Evolutionary conservation across 495 filamentous ascomycete genomes (phyloP), one percentile per base, ranked within the genome.

Genomic region (Hypoxylon intermedium): DNA sequence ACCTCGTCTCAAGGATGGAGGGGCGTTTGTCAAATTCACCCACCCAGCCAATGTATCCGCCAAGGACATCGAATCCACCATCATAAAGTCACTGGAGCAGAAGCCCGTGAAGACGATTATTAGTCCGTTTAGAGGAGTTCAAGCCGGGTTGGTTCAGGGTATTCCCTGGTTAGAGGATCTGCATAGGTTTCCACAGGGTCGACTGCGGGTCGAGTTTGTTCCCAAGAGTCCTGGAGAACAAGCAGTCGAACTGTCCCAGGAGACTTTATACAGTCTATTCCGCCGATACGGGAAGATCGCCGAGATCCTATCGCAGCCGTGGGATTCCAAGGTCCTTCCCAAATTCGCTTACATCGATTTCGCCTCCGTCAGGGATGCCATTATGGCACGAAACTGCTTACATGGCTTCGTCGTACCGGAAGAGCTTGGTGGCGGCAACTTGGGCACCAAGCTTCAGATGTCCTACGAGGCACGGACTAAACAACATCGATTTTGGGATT

Each of bases 111-210:
- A 83, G 58, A 93, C 93, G 23, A 93, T 92, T 87, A 96, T 92
- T 76, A 93, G 87, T 57, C 93, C 93, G 0, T 87, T 95, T 44
- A 80, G 83, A n/a, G 73, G 78, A 16, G 87, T 93, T 49, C 83
- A 81, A 28, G 82, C 85, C 4, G 83, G 83, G 36, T 75, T 89
- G 6, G 95, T 98, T 7, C 73, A 82, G 13, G 94, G 94, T 9
- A 82, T 82, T n/a, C 94, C 94, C 0, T 98, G 94, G 94, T 78
- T 98, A 15, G 94, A 98, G 65, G 94, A 98, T 73, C 76, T 98
- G 2, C 88, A 89, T 61, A 86, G 93, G 7, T 86, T 90, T 18
- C 94, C 94, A 2, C 92, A 86, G 52, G 74, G 77, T 21, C 82
- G 85, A 37, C 57, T 98, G 34, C 87, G 82, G 55, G 85, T 97